Evolutionary conservation across 208 protist species (phyloP).

Genomic region (Crithidia fasciculata): DNA sequence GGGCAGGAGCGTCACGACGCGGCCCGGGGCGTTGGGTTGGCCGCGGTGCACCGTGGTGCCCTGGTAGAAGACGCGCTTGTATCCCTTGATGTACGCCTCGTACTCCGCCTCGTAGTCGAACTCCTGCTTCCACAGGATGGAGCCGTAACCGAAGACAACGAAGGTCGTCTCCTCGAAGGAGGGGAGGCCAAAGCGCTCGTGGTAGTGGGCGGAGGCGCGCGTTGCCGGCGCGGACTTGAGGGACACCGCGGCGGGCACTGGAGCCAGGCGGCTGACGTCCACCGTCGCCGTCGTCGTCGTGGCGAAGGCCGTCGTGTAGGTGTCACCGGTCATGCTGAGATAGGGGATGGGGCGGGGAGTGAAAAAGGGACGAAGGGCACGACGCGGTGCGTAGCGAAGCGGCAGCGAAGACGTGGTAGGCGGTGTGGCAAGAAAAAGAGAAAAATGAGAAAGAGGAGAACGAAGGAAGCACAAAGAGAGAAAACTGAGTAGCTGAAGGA

Average conservation of each 20-base stretch:
- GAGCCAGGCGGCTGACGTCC: not conserved
- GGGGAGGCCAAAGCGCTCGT: constrained; percentile 44
- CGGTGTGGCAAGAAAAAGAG: not conserved
- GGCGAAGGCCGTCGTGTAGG: not conserved
- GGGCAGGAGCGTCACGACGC: constrained; percentile 74
- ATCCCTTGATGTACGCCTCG: constrained; percentile 70
- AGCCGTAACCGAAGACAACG: constrained; percentile 87
- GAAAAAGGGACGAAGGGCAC: constrained; percentile 7
- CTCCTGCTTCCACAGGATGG: constrained; percentile 87
- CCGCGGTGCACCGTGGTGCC: constrained; percentile 81
- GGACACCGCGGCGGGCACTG: not conserved
- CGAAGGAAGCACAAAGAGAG: not conserved
- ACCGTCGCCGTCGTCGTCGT: not conserved
- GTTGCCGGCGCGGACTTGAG: constrained; percentile 4
- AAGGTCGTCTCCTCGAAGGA: constrained; percentile 60
- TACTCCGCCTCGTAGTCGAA: constrained; percentile 76
- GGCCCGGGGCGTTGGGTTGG: constrained; percentile 58
- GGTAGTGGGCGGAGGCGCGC: constrained; percentile 15
- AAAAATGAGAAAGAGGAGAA: not conserved
- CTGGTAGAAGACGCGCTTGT: constrained; percentile 82
- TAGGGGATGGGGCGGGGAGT: not conserved
- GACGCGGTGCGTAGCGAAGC: constrained; percentile 17
- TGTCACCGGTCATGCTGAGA: constrained; percentile 20
- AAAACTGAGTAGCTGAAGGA: not conserved
- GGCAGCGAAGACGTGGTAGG: constrained; percentile 19